Conservation (phyloP, 2,329 filamentous ascomycete genomes). For the Epichloe uncinata region DNA sequence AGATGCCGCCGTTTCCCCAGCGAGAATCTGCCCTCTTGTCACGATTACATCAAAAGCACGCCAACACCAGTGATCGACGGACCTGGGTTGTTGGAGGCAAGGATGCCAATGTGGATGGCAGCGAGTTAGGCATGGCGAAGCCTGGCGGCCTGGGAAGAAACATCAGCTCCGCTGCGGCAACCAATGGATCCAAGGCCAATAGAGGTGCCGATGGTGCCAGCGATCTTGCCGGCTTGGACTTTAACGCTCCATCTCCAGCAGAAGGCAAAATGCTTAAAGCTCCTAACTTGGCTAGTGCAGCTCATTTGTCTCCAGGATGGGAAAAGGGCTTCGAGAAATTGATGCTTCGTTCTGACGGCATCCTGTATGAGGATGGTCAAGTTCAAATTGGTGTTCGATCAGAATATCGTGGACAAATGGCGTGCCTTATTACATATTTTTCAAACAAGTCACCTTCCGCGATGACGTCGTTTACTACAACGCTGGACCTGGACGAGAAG, state of each 20-base stretch:
- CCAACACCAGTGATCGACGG: conserved; percentile 82
- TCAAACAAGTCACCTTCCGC: conserved; percentile 80
- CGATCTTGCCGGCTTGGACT: conserved; percentile 73
- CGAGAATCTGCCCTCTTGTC: conserved; percentile 84
- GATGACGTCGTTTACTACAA: conserved; percentile 88
- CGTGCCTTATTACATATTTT: conserved; percentile 91
- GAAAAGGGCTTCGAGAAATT: conserved; percentile 78
- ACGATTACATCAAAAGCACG: conserved; percentile 86
- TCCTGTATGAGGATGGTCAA: conserved; percentile 90
- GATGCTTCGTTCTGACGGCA: conserved; percentile 66
- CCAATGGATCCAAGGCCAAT: conserved; percentile 30
- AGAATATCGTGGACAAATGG: conserved; percentile 91
- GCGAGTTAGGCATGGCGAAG: conserved; percentile 69
- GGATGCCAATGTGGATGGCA: conserved; percentile 72
- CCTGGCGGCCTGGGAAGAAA: conserved; percentile 73
- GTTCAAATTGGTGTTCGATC: conserved; percentile 85
- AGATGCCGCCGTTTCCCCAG: conserved; percentile 98
- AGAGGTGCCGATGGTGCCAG: conserved; percentile 33
- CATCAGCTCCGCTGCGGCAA: conserved; percentile 52
- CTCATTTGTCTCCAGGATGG: conserved; percentile 90
- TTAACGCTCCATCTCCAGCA: conserved; percentile 46
- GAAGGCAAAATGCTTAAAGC: conserved; percentile 47
- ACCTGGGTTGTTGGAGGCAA: conserved; percentile 98
- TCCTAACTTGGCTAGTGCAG: conserved; percentile 82
- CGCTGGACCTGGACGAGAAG: conserved; percentile 63